These are phyloP conservation scores for Podaxis carcinomalis DNA, from an alignment of 768 basidiomycete species.

Conservation along the genomic window DNA sequence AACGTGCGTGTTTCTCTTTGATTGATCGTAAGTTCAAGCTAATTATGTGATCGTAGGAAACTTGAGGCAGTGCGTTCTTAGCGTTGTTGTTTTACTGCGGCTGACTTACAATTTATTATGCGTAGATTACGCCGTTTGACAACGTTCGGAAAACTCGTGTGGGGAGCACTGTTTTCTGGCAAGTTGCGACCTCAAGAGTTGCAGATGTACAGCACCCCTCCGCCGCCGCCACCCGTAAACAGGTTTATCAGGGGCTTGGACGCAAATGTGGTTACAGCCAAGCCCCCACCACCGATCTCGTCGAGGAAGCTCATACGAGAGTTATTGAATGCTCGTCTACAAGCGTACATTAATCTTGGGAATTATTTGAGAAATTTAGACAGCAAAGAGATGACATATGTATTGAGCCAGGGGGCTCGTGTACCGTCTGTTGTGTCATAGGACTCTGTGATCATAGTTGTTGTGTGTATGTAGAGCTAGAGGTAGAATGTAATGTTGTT, in stretches of 20 bases:
- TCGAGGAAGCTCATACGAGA: slow-evolving; percentile 24
- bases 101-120: slow-evolving; percentile 2
- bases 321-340: slow-evolving; percentile 27
- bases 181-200: slow-evolving; percentile 21
- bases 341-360: slow-evolving; percentile 21
- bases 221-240: slow-evolving; percentile 36
- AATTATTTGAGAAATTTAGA: slow-evolving; percentile 17
- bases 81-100: not conserved
- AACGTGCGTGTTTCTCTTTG: slow-evolving; percentile 17
- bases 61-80: slow-evolving; percentile 26
- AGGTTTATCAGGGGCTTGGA: slow-evolving; percentile 32
- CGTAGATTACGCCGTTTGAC: slow-evolving; percentile 29
- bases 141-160: slow-evolving; percentile 33
- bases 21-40: not conserved
- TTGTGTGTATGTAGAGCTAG: not conserved
- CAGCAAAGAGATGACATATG: slow-evolving; percentile 14
- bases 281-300: slow-evolving; percentile 19
- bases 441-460: not conserved
- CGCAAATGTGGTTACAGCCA: slow-evolving; percentile 10
- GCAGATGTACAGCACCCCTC: slow-evolving; percentile 32
- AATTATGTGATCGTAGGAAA: slow-evolving; percentile 21
- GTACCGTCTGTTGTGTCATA: slow-evolving; percentile 11
- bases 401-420: slow-evolving; percentile 19
- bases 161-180: slow-evolving; percentile 27
- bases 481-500: not conserved